Base-by-base conservation (phyloP, 768 basidiomycete species). In the Sarcodon aspratus region DNA sequence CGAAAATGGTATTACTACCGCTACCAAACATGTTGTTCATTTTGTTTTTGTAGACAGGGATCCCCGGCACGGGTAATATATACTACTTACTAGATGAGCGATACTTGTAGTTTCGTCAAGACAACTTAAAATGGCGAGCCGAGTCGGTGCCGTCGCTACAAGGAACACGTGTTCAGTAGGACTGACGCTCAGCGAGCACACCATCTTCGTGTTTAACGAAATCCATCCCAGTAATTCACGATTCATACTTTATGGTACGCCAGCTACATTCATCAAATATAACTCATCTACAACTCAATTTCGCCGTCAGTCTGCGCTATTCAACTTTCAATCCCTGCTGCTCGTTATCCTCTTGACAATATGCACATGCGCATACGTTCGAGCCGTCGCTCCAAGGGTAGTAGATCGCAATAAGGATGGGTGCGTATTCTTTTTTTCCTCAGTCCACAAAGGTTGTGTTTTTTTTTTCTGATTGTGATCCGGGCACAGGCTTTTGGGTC, bases 271-370 rank as follows among this genome's bases (percentile, higher is more conserved):
- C 13, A 45, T 13, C 27, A 2, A 13, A 13, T 21, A 13, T 13
- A 12, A 31, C 13, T 45, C 2, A 13, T 31, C 21, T 13, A n/a
- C 27, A 12, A 17, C 10, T 21, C 33, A 9, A 7, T 6, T 27
- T 27, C 21, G 21, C 21, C 21, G 13, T 13, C 61, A 86, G 84
- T 94, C 95, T 31, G 96, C 96, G 2, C 76, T 99, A 18, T 97
- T 98, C 81, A 95, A 97, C 69, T 99, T 99, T 62, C 85, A 95
- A 66, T 92, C 94, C 0, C 76, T 99, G 15, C 76, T 99, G 15
- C 81, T 95, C 59, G 92, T 95, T 63, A 83, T 97, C 54, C 77
- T 98, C 8, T 75, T 99, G 45, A 73, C 88, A 63, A 92, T 97
- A 51, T 99, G 96, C 70, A 98, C 96, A 50, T 97, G 90, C 71